Base-by-base conservation (phyloP, 1,284 basidiomycete genomes). In the Fomitopsis palustris region DNA sequence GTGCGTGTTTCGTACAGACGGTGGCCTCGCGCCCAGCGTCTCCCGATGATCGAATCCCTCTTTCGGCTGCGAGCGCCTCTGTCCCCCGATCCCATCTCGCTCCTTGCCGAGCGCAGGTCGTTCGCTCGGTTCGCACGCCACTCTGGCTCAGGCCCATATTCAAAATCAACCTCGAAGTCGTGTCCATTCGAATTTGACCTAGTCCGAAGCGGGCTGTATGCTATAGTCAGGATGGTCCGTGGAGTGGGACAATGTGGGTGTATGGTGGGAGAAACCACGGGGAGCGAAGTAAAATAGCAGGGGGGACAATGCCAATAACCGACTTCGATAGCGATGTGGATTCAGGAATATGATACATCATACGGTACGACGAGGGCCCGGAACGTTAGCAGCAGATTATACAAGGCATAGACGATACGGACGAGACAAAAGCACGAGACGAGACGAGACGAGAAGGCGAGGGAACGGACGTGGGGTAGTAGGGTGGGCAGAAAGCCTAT, bases 271-370 rank as follows among this genome's bases (percentile, higher is more conserved):
- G 45, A 47, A 21, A 16, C 7, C 7, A 17, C 41, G 17, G 4
- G 41, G 31, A 19, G 10, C 49, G 2, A 19, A 51, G 19, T 17
- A 17, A 29, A 39, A 23, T 3, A 53, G 4, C 4, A 14, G 3
- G 38, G 33, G 9, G 25, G 17, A 54, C 21, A 3, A 8, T 25
- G 14, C n/a, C 10, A 14, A 29, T 35, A 47, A 45, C 23, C 17
- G n/a, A 19, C 14, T 52, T 55, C 54, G 57, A 59, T 55, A 59
- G 57, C 57, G 35, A 55, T 53, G 51, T 42, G 57, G 51, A 42
- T 31, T 33, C 37, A 42, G 9, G 35, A 55, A 41, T 59, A 59
- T 14, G 31, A 51, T 59, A 59, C 57, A 59, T 42, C 37, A 54
- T 59, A 45, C 35, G 41, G 27, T 51, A 55, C 57, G 41, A 14